Evolutionary conservation across 2,329 filamentous ascomycete genomes (phyloP), one percentile per base, ranked within the genome.

Genomic region (Pleomassaria siparia): DNA sequence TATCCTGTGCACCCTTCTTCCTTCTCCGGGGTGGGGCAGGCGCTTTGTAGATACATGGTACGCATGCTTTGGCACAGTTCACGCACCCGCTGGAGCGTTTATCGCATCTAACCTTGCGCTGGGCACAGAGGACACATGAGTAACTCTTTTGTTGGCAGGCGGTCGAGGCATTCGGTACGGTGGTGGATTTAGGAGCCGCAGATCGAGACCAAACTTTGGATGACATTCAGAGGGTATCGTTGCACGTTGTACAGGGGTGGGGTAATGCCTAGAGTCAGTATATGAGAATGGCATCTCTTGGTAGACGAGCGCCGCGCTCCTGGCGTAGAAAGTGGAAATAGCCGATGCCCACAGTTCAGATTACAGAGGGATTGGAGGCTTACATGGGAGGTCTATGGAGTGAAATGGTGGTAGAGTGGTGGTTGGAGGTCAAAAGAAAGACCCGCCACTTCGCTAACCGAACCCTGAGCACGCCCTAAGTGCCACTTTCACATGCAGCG

Each of bases 81-180:
- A 54, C 53, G 41, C 67, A 69, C 1, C 65, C 64, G 21, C 59
- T 54, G 11, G 59, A 55, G 4, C 22, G 43, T 30, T 60, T 62
- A 32, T 70, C 65, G 43, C 66, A 70, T 44, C 59, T 64, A 16
- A 70, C 66, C 47, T 70, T 70, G 11, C 67, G 53, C 32, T 65
- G 62, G 7, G 64, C 60, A 43, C 66, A 69, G 9, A 67, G 53
- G 4, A 68, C 57, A 40, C 67, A 70, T 1, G 67, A 66, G 40
- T 62, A 69, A 33, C 57, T 54, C 39, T 70, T 69, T 13, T 37
- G 35, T n/a, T n/a, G 6, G 32, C 16, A 6, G 32, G n/a, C 20
- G 13, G 35, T 32, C 5, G 29, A 8, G 5, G n/a, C 6, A 37
- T 37, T 22, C 18, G 35, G 35, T 3, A 13, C 20, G 20, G 35